Evolutionary conservation across 306 rosid species (phyloP).

Genomic region (Trifolium fragiferum): DNA sequence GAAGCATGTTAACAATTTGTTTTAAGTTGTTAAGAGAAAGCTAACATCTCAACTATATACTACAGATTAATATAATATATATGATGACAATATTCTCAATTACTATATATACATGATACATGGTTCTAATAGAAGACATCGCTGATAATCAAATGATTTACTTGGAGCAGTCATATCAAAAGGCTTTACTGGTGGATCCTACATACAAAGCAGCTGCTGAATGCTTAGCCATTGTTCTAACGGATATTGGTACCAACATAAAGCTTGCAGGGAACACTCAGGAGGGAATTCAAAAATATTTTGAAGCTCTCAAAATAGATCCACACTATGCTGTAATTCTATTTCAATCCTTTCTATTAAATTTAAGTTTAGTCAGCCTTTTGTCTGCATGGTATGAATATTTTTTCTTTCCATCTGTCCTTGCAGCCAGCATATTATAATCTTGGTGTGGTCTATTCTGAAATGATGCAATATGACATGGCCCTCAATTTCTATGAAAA

Average conservation of each 20-base stretch:
- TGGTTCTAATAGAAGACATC: conserved; percentile 1
- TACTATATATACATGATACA: conserved; percentile 22
- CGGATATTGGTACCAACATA: conserved; percentile 97
- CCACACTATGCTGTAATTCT: conserved; percentile 89
- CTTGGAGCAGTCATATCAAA: conserved; percentile 90
- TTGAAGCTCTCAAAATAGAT: conserved; percentile 94
- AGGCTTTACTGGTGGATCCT: conserved; percentile 82
- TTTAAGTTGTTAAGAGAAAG: conserved; percentile 8
- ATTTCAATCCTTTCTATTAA: conserved; percentile 25
- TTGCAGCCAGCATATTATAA: conserved; percentile 97
- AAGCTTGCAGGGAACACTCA: conserved; percentile 96
- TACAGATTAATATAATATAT: conserved; percentile 6
- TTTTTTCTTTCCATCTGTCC: conserved; percentile 33
- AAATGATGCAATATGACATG: conserved; percentile 95
- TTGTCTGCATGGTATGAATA: conserved; percentile 19
- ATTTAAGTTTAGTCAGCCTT: conserved; percentile 15
- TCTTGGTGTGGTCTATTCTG: conserved; percentile 98
- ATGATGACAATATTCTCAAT: conserved; percentile 11
- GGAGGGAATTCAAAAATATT: conserved; percentile 97
- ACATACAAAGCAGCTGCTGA: conserved; percentile 90
- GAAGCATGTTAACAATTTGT: conserved; percentile 38
- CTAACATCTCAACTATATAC: neutral
- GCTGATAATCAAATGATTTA: conserved; percentile 27
- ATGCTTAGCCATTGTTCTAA: conserved; percentile 94
- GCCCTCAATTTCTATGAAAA: conserved; percentile 95